Percentiles rank a stretch among this genome's conserved stretches.
phyloP scores from a whole-genome alignment of 164 flowering plant genomes.

The Amborella trichopoda region DNA sequence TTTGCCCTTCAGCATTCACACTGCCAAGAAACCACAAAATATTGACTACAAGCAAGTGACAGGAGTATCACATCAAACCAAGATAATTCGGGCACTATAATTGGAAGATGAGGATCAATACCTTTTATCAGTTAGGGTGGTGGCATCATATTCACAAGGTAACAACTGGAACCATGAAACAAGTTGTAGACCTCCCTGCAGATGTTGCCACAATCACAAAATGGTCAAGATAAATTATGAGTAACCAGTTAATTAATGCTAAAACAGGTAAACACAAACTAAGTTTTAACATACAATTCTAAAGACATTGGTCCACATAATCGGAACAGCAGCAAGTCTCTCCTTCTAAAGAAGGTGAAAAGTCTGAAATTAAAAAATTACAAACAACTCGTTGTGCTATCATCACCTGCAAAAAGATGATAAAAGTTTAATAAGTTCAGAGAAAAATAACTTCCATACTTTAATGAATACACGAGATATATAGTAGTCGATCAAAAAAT shows the following conservation, averaged over 20 bases:
- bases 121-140: constrained; percentile 55
- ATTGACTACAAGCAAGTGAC: neutral
- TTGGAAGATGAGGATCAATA: constrained; percentile 7
- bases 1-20: constrained; percentile 47
- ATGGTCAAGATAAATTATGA: neutral
- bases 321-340: too few relatives aligned
- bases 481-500: too few relatives aligned
- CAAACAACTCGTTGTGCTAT: too few relatives aligned
- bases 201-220: constrained; percentile 2
- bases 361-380: too few relatives aligned
- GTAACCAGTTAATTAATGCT: neutral
- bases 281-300: constrained; percentile 34
- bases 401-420: too few relatives aligned
- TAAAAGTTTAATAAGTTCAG: too few relatives aligned
- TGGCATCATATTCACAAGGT: constrained; percentile 64
- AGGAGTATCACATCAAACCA: neutral
- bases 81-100: neutral
- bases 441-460: too few relatives aligned
- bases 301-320: constrained; percentile 84
- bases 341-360: too few relatives aligned
- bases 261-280: neutral
- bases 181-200: constrained; percentile 86
- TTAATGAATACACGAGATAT: too few relatives aligned
- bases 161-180: constrained; percentile 97
- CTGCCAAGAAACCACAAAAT: constrained; percentile 19